Evolutionary conservation across 2,329 filamentous ascomycete species (phyloP), one percentile per base, ranked within the genome.

Genomic region (Curvularia spicifera): DNA sequence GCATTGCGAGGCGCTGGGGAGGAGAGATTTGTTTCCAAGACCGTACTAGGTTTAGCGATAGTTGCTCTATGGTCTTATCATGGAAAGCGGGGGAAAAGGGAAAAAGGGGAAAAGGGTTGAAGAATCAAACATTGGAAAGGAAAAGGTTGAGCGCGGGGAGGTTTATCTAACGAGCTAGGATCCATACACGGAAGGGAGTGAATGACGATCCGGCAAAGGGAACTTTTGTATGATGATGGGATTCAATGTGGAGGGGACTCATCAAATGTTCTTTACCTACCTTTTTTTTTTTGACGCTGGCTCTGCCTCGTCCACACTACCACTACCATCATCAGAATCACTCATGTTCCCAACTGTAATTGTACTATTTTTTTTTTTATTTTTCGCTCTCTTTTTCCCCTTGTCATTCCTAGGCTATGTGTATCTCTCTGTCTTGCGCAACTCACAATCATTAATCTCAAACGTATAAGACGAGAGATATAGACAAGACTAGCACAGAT

Each of bases 1-100:
- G 59, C 60, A 58, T 66, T 60, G 52, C 59, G 35, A 39, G 47
- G 47, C 35, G 47, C 47, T 50, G 35, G 22, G 35, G 47, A 28
- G 22, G 15, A 28, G 13, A 22, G 33, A n/a, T 33, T 50, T 33
- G 31, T 33, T 33, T 18, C 15, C 20, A 13, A 35, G 33, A n/a
- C 47, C 24, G 29, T 10, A 50, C 12, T n/a, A 33, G 10, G 7
- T 46, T 28, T n/a, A n/a, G 9, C 26, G 29, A 10, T 20, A 15
- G 3, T 10, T 46, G 18, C 18, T 50, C 40, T 5, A 40, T 12
- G 6, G 18, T 50, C 24, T 40, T 39, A 40, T 39, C 7, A 20
- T 28, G 47, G 35, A 29, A 28, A n/a, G 15, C 10, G 44, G 20
- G n/a, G n/a, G 24, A 20, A 45, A 45, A 4, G 12, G 33, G 15